Evolutionary conservation across 176 grass and related monocot genomes (phyloP).

Genomic region (Phoenix dactylifera): DNA sequence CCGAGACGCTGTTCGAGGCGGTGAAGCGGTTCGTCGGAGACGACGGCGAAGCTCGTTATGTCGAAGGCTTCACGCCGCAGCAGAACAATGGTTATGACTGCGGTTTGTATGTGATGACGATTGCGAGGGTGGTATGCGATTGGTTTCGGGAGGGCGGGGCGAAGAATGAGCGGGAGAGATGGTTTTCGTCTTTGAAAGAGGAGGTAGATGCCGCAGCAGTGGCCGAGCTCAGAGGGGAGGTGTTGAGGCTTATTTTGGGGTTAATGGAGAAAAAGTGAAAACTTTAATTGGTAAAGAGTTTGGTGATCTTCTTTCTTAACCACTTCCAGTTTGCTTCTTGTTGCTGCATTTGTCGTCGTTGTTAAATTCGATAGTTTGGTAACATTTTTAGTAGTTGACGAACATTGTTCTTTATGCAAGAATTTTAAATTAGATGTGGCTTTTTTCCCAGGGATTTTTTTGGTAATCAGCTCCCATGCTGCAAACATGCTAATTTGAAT

Average conservation of each 20-base stretch:
- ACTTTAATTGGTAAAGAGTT: neutral
- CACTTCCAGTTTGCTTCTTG: too few species aligned
- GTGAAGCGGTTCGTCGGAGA: slow-evolving; percentile 17
- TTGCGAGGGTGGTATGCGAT: slow-evolving; percentile 43
- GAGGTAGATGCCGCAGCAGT: slow-evolving; percentile 43
- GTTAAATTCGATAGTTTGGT: too few species aligned
- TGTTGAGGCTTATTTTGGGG: slow-evolving; percentile 40
- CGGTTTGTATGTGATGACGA: slow-evolving; percentile 55
- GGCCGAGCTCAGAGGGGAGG: slow-evolving; percentile 36
- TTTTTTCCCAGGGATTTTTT: too few species aligned
- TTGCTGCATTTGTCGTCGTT: too few species aligned
- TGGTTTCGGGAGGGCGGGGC: slow-evolving; percentile 37
- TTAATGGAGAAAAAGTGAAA: slow-evolving; percentile 27
- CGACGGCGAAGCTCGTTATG: neutral
- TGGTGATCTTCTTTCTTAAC: too few species aligned
- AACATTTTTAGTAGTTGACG: too few species aligned
- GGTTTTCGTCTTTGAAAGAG: slow-evolving; percentile 42
- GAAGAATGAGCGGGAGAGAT: slow-evolving; percentile 13
- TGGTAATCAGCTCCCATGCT: too few species aligned
- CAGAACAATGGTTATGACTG: slow-evolving; percentile 76
- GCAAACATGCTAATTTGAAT: too few species aligned
- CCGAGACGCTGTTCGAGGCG: slow-evolving; percentile 25
- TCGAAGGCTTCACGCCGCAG: slow-evolving; percentile 54
- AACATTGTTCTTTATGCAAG: too few species aligned
- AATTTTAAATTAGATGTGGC: too few species aligned